Evolutionary conservation across 768 basidiomycete genomes (phyloP).

Genomic region (Serendipita indica): DNA sequence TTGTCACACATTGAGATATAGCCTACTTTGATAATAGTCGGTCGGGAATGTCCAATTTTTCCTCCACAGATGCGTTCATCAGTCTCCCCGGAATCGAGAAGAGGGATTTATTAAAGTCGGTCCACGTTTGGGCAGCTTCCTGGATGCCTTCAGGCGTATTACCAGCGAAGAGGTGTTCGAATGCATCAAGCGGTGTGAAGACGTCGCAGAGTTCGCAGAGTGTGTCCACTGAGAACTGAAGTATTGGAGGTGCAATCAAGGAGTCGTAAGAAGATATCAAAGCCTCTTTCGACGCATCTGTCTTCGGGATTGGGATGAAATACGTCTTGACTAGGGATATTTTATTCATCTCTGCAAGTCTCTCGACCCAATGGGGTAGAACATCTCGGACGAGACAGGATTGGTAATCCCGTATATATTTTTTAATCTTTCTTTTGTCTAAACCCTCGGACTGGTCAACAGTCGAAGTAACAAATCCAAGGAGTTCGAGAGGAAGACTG

Average conservation of each 20-base stretch:
- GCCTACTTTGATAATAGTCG: conserved; percentile 30
- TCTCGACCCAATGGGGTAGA: conserved; percentile 50
- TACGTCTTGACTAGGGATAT: conserved; percentile 43
- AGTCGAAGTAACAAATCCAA: conserved; percentile 45
- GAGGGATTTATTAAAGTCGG: conserved; percentile 53
- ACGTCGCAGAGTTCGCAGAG: conserved; percentile 39
- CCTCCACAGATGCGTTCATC: conserved; percentile 48
- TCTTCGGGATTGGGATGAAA: conserved; percentile 49
- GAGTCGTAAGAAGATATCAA: conserved; percentile 40
- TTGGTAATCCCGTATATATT: conserved; percentile 44
- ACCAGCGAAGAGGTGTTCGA: conserved; percentile 33
- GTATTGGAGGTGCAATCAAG: conserved; percentile 37
- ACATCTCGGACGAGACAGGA: conserved; percentile 45
- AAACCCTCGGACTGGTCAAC: conserved; percentile 34
- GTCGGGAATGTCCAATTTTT: conserved; percentile 27
- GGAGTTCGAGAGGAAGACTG: conserved; percentile 38
- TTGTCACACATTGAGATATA: neutral
- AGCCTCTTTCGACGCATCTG: conserved; percentile 32
- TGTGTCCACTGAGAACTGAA: conserved; percentile 35
- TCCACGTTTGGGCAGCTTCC: conserved; percentile 41
- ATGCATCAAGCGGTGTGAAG: conserved; percentile 58
- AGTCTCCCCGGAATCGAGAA: conserved; percentile 61
- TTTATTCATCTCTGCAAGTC: conserved; percentile 35
- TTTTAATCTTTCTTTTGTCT: conserved; percentile 23
- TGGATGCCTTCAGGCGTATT: conserved; percentile 10